Conservation (phyloP, 1,284 basidiomycete species). For the Papiliotrema fonsecae region DNA sequence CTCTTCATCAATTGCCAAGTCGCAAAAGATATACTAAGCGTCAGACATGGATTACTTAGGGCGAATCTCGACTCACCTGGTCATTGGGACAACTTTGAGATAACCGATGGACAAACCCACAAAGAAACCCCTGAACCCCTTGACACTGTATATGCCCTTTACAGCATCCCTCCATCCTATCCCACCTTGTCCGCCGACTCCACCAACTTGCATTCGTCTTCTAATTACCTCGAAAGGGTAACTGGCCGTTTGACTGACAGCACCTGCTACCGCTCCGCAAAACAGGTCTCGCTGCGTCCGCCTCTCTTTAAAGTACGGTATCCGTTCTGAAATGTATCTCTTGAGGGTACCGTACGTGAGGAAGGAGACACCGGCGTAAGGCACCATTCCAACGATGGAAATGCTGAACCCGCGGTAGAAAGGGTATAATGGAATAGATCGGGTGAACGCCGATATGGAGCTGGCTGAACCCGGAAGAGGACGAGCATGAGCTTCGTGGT, state of each 20-base stretch:
- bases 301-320: conserved; percentile 45
- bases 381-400: conserved; percentile 86
- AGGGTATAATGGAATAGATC: conserved; percentile 44
- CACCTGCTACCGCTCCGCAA: conserved; percentile 88
- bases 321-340: conserved; percentile 52
- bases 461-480: conserved; percentile 30
- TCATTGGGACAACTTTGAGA: conserved; percentile 97
- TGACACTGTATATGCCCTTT: conserved; percentile 59
- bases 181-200: conserved; percentile 55
- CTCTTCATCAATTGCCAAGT: conserved; percentile 50
- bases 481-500: conserved; percentile 56
- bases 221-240: conserved; percentile 97
- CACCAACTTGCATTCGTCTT: conserved; percentile 93
- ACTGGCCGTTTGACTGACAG: conserved; percentile 80
- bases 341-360: conserved; percentile 84
- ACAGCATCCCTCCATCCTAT: conserved; percentile 75
- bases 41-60: background rate
- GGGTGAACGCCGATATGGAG: conserved; percentile 44
- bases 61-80: conserved; percentile 45
- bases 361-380: conserved; percentile 95
- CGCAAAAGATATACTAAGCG: conserved; percentile 40
- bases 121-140: conserved; percentile 85
- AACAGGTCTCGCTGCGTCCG: conserved; percentile 55
- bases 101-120: conserved; percentile 91
- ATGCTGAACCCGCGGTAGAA: conserved; percentile 94